phyloP scores from a whole-genome alignment of 2,329 filamentous ascomycete genomes.

The Microsporum ferrugineum region DNA sequence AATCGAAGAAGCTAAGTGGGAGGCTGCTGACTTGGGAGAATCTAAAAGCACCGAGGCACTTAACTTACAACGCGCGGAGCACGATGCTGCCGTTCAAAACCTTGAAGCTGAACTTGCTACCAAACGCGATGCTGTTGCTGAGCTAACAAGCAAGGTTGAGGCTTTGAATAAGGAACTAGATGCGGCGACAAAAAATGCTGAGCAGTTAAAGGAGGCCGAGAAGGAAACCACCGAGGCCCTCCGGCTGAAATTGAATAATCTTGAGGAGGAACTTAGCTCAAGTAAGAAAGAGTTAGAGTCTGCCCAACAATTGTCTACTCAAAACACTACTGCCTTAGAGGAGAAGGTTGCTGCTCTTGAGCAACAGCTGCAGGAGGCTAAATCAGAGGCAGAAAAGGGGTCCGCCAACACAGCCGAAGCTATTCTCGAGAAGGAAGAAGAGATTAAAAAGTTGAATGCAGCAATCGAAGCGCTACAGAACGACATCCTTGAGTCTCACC shows the following conservation, averaged over 20 bases:
- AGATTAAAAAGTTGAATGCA: constrained; percentile 26
- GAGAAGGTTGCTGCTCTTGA: constrained; percentile 28
- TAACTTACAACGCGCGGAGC: constrained; percentile 28
- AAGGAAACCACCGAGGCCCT: constrained; percentile 24
- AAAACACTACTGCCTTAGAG: constrained; percentile 22
- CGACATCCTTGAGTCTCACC: constrained; percentile 19
- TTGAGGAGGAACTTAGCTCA: constrained; percentile 28
- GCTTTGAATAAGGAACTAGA: constrained; percentile 21
- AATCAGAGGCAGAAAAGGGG: constrained; percentile 21
- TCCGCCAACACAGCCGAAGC: constrained; percentile 12
- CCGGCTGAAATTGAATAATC: constrained; percentile 29
- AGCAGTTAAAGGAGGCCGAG: constrained; percentile 19
- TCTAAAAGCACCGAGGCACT: constrained; percentile 25
- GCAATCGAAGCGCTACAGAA: constrained; percentile 24
- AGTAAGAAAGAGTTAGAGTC: constrained; percentile 31
- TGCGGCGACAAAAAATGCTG: constrained; percentile 18
- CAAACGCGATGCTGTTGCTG: constrained; percentile 8
- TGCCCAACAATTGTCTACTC: constrained; percentile 24
- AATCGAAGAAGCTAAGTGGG: constrained; percentile 29
- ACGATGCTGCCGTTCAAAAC: constrained; percentile 22
- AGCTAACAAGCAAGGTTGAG: constrained; percentile 11
- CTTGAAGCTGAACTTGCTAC: constrained; percentile 14
- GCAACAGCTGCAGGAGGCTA: constrained; percentile 24
- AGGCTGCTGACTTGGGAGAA: constrained; percentile 27
- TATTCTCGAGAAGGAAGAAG: constrained; percentile 27